Conservation (phyloP, 208 protist species). For the Kentomonas sorsogonicus region DNA sequence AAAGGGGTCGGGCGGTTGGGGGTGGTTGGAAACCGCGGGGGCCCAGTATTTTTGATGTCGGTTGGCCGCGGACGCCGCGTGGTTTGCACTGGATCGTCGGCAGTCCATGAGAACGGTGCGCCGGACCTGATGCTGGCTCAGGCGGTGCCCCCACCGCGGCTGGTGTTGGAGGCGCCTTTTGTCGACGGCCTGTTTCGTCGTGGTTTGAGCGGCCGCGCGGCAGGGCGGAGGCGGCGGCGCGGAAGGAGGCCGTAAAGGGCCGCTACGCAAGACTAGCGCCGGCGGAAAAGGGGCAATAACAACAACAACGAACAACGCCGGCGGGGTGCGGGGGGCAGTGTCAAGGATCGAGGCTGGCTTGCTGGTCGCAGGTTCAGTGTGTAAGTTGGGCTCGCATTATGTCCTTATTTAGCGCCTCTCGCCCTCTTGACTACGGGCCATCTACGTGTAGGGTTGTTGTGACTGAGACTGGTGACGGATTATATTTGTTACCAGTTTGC, state of each 20-base stretch:
- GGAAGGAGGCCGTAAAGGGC: neutral
- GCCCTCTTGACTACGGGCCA: constrained; percentile 70
- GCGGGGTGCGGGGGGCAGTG: neutral
- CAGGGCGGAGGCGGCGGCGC: constrained; percentile 2
- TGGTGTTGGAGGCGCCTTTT: constrained; percentile 67
- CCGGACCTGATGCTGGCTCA: constrained; percentile 92
- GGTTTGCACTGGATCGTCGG: constrained; percentile 94
- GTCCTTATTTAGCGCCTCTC: too few relatives aligned
- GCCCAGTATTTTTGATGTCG: constrained; percentile 93
- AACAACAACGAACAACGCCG: neutral
- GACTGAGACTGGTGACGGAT: constrained; percentile 95
- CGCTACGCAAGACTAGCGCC: neutral
- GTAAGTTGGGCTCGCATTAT: constrained; percentile 92
- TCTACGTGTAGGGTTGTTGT: too few relatives aligned
- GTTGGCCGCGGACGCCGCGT: constrained; percentile 93
- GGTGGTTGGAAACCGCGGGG: too few relatives aligned
- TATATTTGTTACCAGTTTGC: constrained; percentile 94
- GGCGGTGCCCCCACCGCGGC: constrained; percentile 62
- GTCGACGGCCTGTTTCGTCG: constrained; percentile 57
- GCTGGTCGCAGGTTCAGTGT: constrained; percentile 90
- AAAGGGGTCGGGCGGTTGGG: too few relatives aligned
- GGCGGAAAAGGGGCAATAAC: neutral
- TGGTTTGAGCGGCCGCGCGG: constrained; percentile 33
- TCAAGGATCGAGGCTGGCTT: constrained; percentile 72
- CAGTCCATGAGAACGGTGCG: constrained; percentile 85